Evolutionary conservation across 371 early-diverging fungal species (phyloP), one percentile per base, ranked within the genome.

Genomic region (Amoeboaphelidium protococcarum): DNA sequence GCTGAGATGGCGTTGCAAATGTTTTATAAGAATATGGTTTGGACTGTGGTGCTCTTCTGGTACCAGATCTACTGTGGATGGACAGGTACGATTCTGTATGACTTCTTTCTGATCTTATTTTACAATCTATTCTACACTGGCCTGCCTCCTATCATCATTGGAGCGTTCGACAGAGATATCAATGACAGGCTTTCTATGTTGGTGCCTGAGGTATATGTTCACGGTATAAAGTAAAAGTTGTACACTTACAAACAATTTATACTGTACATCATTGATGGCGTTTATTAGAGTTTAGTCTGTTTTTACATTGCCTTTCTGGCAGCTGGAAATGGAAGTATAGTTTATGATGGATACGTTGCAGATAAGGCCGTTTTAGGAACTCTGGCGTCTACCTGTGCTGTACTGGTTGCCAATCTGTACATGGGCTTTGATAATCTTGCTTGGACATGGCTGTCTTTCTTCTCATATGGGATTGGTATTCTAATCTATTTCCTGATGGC

Each of bases 11-110:
- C 82, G 26, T 65, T 89, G 56, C 79, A 72, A 53, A 88, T 80
- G 54, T 91, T 87, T 57, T 88, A 83, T 71, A 91, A 89, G 59
- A 87, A 88, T 59, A 71, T 80, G 0, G 68, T 85, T 22, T 87
- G 82, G 82, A 73, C 81, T 0, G 76, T n/a, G 12, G 51, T 73
- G 1, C 67, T 74, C 0, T 68, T 82, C 44, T 83, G 82, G 82
- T 83, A 65, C 64, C 80, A 80, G 52, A 74, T 83, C 52, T 81
- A 73, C 53, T 76, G 76, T 62, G 69, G 66, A 50, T 76, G 59
- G 50, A 56, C 85, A 2, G 87, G 78, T 21, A 77, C 73, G 50
- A 58, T 82, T 47, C 78, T 84, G 52, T 86, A 80, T 50, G 86
- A 90, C 46, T 86, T 82, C 54, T 74, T 78, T 16, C 78, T 74